Conservation (phyloP, 2,329 filamentous ascomycete genomes). For the Diaporthe aspalathi region DNA sequence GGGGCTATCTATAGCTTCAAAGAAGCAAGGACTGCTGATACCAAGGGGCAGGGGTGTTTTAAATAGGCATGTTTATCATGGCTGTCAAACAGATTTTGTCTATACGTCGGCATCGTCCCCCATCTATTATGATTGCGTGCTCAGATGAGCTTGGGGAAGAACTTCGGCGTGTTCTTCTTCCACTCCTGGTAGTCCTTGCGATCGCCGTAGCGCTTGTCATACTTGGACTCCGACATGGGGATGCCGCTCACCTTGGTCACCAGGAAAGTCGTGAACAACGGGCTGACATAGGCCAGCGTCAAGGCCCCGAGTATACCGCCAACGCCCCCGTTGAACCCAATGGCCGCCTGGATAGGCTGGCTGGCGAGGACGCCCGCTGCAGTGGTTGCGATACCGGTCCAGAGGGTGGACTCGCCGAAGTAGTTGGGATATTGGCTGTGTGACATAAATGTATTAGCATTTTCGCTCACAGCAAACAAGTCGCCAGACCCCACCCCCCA, state of each 20-base stretch:
- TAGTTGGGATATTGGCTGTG: conserved; percentile 73
- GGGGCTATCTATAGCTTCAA: conserved; percentile 26
- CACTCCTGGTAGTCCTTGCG: conserved; percentile 74
- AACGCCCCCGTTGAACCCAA: conserved; percentile 63
- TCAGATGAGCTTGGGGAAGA: conserved; percentile 69
- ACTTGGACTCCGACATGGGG: conserved; percentile 75
- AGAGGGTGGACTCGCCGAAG: conserved; percentile 77
- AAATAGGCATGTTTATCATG: neutral
- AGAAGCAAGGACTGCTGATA: conserved; percentile 6
- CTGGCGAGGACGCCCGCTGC: conserved; percentile 67
- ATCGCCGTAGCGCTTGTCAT: conserved; percentile 72
- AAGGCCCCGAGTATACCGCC: conserved; percentile 47
- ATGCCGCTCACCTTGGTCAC: conserved; percentile 73
- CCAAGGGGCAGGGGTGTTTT: neutral
- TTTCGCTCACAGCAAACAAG: neutral
- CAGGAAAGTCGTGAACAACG: conserved; percentile 72
- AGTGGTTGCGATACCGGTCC: conserved; percentile 73
- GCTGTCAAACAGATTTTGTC: conserved; percentile 8
- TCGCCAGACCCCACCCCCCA: too few relatives aligned
- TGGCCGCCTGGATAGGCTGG: conserved; percentile 64
- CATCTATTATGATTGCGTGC: neutral
- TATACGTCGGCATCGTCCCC: neutral
- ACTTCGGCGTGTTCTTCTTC: conserved; percentile 74
- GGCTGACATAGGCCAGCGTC: conserved; percentile 67
- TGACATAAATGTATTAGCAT: neutral